Evolutionary conservation across 148 eudicot species (phyloP).

Genomic region (Rhododendron griersonianum): DNA sequence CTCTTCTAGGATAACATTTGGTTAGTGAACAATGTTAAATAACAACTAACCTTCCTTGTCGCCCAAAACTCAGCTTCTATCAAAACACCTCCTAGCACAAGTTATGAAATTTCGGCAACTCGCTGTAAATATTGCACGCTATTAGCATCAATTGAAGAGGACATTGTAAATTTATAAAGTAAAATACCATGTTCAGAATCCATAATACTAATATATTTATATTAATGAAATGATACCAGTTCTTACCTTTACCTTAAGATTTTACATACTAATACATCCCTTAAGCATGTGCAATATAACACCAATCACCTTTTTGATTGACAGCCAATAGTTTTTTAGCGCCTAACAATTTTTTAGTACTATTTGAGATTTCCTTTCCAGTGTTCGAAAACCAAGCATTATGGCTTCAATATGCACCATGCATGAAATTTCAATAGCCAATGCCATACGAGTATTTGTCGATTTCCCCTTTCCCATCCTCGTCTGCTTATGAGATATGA

Average conservation of each 20-base stretch:
- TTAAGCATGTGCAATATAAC: neutral
- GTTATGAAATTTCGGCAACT: slow-evolving; percentile 80
- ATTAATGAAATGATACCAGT: neutral
- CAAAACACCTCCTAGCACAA: no score
- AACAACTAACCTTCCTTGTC: no score
- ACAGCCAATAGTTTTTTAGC: neutral
- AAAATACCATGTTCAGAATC: neutral
- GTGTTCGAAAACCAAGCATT: no score
- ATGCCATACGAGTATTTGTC: neutral
- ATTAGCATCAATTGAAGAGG: neutral
- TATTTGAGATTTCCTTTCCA: no score
- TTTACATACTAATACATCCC: neutral
- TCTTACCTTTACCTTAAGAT: no score
- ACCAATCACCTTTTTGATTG: neutral
- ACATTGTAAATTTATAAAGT: neutral
- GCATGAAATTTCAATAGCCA: neutral
- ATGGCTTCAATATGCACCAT: no score
- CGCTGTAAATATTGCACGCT: slow-evolving; percentile 38
- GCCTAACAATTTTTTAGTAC: no score
- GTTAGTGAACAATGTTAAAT: no score
- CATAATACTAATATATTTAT: neutral
- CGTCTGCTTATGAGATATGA: neutral
- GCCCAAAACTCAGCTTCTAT: no score
- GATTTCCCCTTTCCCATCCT: neutral
- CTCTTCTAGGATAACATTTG: no score